A percentile compares a stretch with the other conserved stretches of the same genome.
These are phyloP conservation scores for Cephalotrichum gorgonifer DNA, from an alignment of 2,329 filamentous ascomycete genomes.

Conservation along the genomic window DNA sequence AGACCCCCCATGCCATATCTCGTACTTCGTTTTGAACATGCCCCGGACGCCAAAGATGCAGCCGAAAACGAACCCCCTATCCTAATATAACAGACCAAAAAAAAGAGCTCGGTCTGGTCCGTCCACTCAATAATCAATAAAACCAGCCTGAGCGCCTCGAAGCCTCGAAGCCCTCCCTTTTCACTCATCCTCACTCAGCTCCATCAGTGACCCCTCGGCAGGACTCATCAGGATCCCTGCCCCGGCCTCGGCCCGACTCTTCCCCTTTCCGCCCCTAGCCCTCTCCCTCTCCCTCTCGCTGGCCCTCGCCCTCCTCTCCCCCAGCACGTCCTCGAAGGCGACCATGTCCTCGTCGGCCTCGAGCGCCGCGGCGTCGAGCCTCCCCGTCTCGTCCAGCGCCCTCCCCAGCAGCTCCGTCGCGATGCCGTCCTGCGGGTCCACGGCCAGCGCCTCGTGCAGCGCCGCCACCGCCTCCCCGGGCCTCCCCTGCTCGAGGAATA, in stretches of 20 bases:
- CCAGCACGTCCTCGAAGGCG: slow-evolving; percentile 42
- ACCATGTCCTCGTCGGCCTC: slow-evolving; percentile 35
- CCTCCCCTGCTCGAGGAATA: slow-evolving; percentile 66
- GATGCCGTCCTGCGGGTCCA: slow-evolving; percentile 70
- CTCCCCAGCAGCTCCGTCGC: slow-evolving; percentile 69
- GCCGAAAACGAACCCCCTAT: no score
- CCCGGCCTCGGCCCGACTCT: slow-evolving; percentile 27
- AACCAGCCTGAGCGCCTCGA: no score
- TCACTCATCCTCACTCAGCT: slow-evolving; percentile 44
- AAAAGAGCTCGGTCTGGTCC: no score
- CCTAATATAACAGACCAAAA: no score
- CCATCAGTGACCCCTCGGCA: slow-evolving; percentile 39
- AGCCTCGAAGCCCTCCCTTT: no score
- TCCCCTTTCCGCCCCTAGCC: slow-evolving; percentile 29
- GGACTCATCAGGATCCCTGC: slow-evolving; percentile 19
- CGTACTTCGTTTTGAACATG: no score
- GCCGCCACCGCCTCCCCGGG: slow-evolving; percentile 70
- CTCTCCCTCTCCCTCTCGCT: slow-evolving; percentile 18
- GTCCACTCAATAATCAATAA: no score
- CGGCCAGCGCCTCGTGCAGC: slow-evolving; percentile 74
- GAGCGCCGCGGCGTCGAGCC: slow-evolving; percentile 30
- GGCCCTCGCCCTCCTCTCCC: slow-evolving; percentile 33
- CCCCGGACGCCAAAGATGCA: no score
- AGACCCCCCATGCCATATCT: no score
- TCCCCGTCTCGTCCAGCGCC: slow-evolving; percentile 53